phyloP scores from a whole-genome alignment of 257 asterid genomes.

The Nyctanthes arbortristis region DNA sequence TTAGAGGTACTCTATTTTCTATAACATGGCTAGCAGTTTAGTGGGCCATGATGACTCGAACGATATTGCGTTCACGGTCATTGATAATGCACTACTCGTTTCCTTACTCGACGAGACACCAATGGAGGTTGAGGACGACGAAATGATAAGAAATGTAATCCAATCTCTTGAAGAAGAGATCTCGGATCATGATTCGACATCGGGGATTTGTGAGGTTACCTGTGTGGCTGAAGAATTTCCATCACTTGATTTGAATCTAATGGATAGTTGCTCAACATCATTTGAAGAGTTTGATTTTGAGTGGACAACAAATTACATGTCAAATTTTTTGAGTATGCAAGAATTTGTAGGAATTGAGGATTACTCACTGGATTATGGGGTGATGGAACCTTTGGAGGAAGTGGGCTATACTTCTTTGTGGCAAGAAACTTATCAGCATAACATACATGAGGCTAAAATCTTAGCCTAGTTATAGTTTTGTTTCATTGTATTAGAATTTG shows the following conservation, averaged over 20 bases:
- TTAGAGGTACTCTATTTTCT: too few species aligned
- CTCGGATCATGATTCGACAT: constrained; percentile 7
- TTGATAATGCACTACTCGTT: constrained; percentile 33
- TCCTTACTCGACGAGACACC: constrained; percentile 41
- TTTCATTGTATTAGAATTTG: background rate
- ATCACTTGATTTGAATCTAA: constrained; percentile 24
- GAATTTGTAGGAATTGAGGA: constrained; percentile 29
- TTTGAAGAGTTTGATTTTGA: constrained; percentile 21
- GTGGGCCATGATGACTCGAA: constrained; percentile 26
- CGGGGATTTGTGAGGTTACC: background rate
- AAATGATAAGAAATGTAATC: constrained; percentile 31
- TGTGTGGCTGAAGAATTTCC: constrained; percentile 18
- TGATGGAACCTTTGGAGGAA: constrained; percentile 43
- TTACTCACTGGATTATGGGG: constrained; percentile 32
- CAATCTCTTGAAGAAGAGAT: constrained; percentile 43
- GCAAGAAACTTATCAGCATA: constrained; percentile 27
- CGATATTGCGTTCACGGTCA: constrained; percentile 32
- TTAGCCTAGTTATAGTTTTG: background rate
- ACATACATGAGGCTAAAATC: background rate
- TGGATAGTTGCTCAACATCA: constrained; percentile 34
- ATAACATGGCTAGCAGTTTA: constrained; percentile 20
- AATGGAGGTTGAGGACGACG: constrained; percentile 31
- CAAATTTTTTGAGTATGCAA: constrained; percentile 15
- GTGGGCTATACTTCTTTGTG: constrained; percentile 36
- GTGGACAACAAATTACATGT: constrained; percentile 20